phyloP scores from a whole-genome alignment of 352 stramenopile genomes.

The Phytophthora tubulina region DNA sequence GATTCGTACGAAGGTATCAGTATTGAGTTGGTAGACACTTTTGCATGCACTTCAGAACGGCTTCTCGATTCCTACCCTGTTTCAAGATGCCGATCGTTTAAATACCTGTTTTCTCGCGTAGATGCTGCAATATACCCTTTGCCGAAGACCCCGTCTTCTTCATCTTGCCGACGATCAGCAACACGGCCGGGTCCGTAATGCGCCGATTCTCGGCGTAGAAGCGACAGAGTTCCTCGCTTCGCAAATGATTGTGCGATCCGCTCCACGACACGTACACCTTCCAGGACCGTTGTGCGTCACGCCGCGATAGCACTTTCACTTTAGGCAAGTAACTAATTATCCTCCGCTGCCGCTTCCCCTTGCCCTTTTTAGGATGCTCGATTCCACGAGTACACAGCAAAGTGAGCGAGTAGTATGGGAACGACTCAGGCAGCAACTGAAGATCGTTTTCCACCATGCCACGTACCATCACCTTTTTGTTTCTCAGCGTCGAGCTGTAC shows the following conservation, averaged over 20 bases:
- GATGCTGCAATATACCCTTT: conserved; percentile 16
- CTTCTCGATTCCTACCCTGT: too few species aligned
- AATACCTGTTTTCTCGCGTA: conserved; percentile 16
- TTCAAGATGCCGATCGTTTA: too few species aligned
- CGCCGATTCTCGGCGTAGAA: conserved; percentile 17
- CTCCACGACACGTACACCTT: conserved; percentile 4
- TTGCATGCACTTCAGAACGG: not conserved
- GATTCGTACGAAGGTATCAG: not conserved
- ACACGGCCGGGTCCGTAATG: conserved; percentile 8
- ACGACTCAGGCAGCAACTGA: not conserved
- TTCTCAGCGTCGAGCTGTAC: conserved; percentile 1
- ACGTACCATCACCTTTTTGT: conserved; percentile 1
- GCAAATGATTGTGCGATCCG: not conserved
- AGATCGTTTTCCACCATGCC: not conserved
- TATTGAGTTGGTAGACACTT: not conserved
- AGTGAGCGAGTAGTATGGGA: conserved; percentile 16
- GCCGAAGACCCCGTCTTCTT: conserved; percentile 4
- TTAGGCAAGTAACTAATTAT: conserved; percentile 12
- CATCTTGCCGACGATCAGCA: not conserved
- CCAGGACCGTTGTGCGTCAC: not conserved
- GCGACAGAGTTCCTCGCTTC: not conserved
- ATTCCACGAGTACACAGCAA: conserved; percentile 19
- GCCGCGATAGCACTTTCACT: not conserved
- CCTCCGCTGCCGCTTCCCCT: conserved; percentile 6
- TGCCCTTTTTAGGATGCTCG: conserved; percentile 14